A percentile compares a stretch with the other conserved stretches of the same genome.
These are phyloP conservation scores for Auricularia cornea DNA, from an alignment of 768 basidiomycete genomes.

Conservation along the genomic window DNA sequence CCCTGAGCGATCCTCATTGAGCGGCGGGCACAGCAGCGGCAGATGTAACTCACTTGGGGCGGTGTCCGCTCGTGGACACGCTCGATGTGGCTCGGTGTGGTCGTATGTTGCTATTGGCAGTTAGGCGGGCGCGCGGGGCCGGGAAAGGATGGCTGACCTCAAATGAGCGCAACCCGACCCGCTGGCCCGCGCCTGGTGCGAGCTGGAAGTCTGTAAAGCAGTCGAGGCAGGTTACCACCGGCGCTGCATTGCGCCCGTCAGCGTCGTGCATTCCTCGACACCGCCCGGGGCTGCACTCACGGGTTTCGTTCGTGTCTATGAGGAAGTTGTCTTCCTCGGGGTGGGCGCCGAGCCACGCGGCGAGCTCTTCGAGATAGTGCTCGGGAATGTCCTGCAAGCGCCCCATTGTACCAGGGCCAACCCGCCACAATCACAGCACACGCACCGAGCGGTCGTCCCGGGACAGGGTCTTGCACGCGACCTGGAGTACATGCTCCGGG, in stretches of 20 bases:
- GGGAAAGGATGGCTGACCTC: neutral
- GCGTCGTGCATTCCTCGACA: neutral
- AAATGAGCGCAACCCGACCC: neutral
- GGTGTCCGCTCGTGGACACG: neutral
- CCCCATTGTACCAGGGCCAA: neutral
- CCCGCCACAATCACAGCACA: neutral
- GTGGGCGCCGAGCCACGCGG: constrained; percentile 1
- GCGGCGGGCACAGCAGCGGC: neutral
- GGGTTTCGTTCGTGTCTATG: constrained; percentile 5
- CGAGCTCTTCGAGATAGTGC: constrained; percentile 5
- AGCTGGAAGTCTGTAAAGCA: neutral
- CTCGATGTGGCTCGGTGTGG: neutral
- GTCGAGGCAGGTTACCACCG: neutral
- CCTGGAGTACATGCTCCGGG: neutral
- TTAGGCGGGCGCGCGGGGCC: neutral
- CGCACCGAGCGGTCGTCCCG: neutral
- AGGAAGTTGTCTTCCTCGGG: constrained; percentile 10
- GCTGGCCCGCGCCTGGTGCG: neutral
- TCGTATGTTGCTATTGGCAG: neutral
- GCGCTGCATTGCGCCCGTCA: neutral
- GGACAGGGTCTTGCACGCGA: neutral
- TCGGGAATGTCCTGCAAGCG: constrained; percentile 1
- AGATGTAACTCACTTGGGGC: neutral
- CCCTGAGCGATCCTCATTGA: too few relatives aligned
- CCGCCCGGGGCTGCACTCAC: neutral